Conservation (phyloP, 1,139 yeast species). For the Kluyveromyces sp. region DNA sequence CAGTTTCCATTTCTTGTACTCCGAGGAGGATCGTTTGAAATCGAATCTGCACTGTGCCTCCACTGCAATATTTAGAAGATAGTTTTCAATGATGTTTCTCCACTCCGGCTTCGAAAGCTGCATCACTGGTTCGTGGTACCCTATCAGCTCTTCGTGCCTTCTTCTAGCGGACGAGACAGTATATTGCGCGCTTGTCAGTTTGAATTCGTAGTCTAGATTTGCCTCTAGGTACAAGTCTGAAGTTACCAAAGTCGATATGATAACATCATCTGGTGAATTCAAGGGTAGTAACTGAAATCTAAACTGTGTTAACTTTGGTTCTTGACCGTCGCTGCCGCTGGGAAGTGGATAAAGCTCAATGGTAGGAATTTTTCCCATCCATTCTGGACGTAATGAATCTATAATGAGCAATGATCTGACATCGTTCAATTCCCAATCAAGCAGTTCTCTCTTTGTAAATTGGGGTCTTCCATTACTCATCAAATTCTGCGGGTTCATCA, state of each 20-base stretch:
- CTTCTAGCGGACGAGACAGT: conserved; percentile 51
- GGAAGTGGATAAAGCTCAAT: conserved; percentile 27
- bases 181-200: conserved; percentile 50
- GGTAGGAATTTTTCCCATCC: conserved; percentile 46
- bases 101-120: conserved; percentile 46
- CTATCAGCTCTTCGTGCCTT: conserved; percentile 36
- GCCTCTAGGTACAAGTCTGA: conserved; percentile 58
- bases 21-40: conserved; percentile 43
- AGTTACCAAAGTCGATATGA: conserved; percentile 42
- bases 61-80: conserved; percentile 53
- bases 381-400: conserved; percentile 42
- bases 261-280: conserved; percentile 41
- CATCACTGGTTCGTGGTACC: conserved; percentile 25
- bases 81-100: conserved; percentile 64
- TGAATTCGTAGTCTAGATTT: conserved; percentile 44
- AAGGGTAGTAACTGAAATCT: conserved; percentile 44
- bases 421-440: conserved; percentile 63
- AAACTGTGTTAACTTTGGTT: conserved; percentile 24
- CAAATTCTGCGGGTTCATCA: conserved; percentile 34
- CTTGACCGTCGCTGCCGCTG: conserved; percentile 13
- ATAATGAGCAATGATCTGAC: conserved; percentile 53
- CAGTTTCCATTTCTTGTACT: conserved; percentile 36
- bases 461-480: conserved; percentile 50
- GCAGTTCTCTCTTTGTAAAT: conserved; percentile 50
- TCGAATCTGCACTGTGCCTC: conserved; percentile 63